These are phyloP conservation scores for Mytilinidion resinicola DNA, from an alignment of 495 filamentous ascomycete species.

Conservation along the genomic window DNA sequence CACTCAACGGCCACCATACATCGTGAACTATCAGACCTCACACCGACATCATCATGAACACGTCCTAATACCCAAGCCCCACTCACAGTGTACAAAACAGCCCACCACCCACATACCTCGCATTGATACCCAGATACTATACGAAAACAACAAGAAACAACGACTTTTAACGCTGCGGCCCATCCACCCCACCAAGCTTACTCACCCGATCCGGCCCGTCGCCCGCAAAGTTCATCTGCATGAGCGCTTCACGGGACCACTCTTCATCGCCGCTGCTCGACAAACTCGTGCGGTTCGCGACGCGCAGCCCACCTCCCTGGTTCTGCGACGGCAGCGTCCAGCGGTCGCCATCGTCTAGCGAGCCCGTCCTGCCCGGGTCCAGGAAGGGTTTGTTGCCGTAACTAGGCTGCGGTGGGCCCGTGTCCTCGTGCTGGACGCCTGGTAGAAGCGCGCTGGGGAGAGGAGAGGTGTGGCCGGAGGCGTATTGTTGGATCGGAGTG, in stretches of 20 bases:
- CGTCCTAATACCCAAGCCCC: too few species aligned
- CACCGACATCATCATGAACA: too few species aligned
- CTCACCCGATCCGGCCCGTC: conserved; percentile 5
- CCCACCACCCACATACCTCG: too few species aligned
- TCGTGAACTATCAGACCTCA: too few species aligned
- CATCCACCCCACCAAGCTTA: not conserved
- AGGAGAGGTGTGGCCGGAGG: not conserved
- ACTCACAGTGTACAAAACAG: too few species aligned
- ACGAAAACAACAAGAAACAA: too few species aligned
- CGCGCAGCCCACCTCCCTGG: conserved; percentile 26
- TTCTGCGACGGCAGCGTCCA: conserved; percentile 15
- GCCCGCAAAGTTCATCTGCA: conserved; percentile 32
- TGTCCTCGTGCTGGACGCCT: conserved; percentile 2
- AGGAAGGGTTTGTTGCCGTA: conserved; percentile 21
- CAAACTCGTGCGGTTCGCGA: conserved; percentile 28
- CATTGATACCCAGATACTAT: too few species aligned
- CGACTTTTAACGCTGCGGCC: too few species aligned
- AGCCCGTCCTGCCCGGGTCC: not conserved
- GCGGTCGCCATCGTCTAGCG: conserved; percentile 1
- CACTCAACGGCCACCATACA: too few species aligned
- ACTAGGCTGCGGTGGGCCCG: conserved; percentile 9
- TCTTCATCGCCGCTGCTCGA: conserved; percentile 21
- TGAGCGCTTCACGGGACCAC: conserved; percentile 35
- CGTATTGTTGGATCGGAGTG: not conserved
- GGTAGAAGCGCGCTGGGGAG: not conserved